A percentile compares a stretch with the other conserved stretches of the same genome.
Evolutionary conservation across 352 stramenopile genomes (phyloP).

Genomic region (Phytophthora pseudosyringae): DNA sequence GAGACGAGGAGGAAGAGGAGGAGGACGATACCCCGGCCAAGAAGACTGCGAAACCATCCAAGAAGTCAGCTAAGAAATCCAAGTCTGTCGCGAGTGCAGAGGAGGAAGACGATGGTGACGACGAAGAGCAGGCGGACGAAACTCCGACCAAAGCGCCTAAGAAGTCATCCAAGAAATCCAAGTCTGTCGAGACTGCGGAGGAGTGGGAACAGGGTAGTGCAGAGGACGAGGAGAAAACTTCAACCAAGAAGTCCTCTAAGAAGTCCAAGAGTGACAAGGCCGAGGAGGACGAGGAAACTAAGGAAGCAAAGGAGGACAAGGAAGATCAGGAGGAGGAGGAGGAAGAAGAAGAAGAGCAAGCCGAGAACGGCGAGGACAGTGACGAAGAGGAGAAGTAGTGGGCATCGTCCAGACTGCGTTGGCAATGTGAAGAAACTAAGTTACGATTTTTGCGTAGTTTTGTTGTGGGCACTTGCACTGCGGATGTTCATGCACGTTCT

Average conservation of each 20-base stretch:
- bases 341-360: constrained; percentile 20
- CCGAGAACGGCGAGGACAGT: constrained; percentile 16
- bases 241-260: constrained; percentile 10
- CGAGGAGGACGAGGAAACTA: background rate
- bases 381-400: constrained; percentile 14
- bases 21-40: constrained; percentile 6
- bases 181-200: constrained; percentile 3
- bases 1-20: constrained; percentile 20
- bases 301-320: constrained; percentile 15
- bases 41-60: background rate
- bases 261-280: constrained; percentile 1
- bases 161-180: constrained; percentile 7
- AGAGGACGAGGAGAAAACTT: constrained; percentile 6
- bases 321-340: constrained; percentile 20
- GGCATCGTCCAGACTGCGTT: background rate
- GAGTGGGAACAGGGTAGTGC: constrained; percentile 6
- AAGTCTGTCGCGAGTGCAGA: background rate
- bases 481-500: background rate
- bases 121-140: constrained; percentile 10
- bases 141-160: constrained; percentile 6
- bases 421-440: constrained; percentile 26
- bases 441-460: constrained; percentile 20
- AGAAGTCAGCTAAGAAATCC: constrained; percentile 1
- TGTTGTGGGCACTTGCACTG: background rate
- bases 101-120: constrained; percentile 3